Evolutionary conservation across 768 basidiomycete genomes (phyloP).

Genomic region (Trichaptum fuscoviolaceum): DNA sequence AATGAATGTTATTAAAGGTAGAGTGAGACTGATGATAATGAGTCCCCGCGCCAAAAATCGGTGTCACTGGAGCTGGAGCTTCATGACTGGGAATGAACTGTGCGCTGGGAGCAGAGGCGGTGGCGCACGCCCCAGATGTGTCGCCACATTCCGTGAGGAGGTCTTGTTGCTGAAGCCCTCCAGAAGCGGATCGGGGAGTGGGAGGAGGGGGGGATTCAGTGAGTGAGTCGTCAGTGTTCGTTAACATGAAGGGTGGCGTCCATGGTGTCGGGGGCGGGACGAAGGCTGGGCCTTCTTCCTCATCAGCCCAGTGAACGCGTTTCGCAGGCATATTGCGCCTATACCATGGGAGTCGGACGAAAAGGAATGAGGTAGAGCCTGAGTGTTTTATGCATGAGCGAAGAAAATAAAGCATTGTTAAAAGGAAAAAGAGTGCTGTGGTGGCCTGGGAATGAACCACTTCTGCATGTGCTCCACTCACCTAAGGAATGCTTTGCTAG

Average conservation of each 20-base stretch:
- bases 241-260: background rate
- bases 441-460: background rate
- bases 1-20: slow-evolving; percentile 5
- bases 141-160: background rate
- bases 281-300: background rate
- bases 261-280: background rate
- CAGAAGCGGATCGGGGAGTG: background rate
- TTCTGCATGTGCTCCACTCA: background rate
- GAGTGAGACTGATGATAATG: background rate
- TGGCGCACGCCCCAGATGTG: background rate
- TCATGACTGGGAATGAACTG: background rate
- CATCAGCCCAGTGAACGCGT: slow-evolving; percentile 6
- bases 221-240: slow-evolving; percentile 3
- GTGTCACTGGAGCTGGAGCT: background rate
- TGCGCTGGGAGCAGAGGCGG: background rate
- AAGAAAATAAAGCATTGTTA: background rate
- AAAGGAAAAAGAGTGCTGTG: background rate
- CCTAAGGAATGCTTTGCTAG: slow-evolving; percentile 1
- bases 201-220: background rate
- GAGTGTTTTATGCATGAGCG: background rate
- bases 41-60: background rate
- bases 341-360: background rate
- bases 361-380: background rate
- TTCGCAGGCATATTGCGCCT: background rate
- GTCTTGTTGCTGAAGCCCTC: background rate